Evolutionary conservation across 2,329 filamentous ascomycete genomes (phyloP).

Genomic region (Pseudocercospora crystallina): DNA sequence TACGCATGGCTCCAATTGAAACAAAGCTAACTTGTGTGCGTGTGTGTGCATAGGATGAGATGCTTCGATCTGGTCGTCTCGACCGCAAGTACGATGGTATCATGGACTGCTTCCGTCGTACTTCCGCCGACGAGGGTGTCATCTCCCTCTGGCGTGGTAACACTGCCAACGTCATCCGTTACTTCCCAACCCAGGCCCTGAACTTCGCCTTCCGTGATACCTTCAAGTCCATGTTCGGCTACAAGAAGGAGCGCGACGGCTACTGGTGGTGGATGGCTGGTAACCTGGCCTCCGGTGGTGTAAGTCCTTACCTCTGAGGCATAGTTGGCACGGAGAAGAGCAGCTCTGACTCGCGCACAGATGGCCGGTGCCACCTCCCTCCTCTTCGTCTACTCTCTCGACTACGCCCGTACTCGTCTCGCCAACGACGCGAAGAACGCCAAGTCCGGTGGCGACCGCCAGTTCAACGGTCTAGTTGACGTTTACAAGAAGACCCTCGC

Average conservation of each 20-base stretch:
- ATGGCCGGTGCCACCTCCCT: conserved; percentile 99
- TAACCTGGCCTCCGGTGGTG: conserved; percentile 99
- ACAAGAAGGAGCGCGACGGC: conserved; percentile 99
- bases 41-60: conserved; percentile 77
- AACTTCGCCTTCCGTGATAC: conserved; percentile 99
- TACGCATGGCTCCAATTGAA: neutral
- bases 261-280: conserved; percentile 99
- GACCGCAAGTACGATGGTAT: conserved; percentile 97
- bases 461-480: conserved; percentile 99
- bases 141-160: conserved; percentile 98
- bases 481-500: conserved; percentile 99
- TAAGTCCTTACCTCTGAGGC: conserved; percentile 52
- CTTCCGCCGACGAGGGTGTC: conserved; percentile 85
- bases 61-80: conserved; percentile 95
- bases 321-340: neutral
- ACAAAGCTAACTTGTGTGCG: conserved; percentile 2
- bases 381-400: conserved; percentile 99
- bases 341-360: conserved; percentile 43
- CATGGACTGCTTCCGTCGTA: conserved; percentile 91
- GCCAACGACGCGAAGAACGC: conserved; percentile 99
- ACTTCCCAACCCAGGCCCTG: conserved; percentile 99
- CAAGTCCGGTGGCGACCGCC: conserved; percentile 94
- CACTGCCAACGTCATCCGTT: conserved; percentile 99
- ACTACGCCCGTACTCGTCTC: conserved; percentile 99
- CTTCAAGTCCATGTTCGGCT: conserved; percentile 99